Evolutionary conservation across 345 rosid species (phyloP).

Genomic region (Citrus trifoliata): DNA sequence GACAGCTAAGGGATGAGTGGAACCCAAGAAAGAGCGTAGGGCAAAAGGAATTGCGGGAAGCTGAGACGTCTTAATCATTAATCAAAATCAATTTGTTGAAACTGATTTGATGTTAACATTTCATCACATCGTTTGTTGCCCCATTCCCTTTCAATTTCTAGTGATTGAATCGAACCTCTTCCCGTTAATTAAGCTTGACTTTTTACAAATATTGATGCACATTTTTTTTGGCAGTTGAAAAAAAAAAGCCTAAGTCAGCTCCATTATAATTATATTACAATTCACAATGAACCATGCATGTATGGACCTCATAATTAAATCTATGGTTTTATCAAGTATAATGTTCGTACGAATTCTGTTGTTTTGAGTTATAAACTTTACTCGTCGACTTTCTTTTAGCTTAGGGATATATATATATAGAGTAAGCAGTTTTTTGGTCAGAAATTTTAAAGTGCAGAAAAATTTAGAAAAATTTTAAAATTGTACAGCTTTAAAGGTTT

Average conservation of each 20-base stretch:
- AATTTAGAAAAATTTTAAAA: accelerated
- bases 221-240: background rate
- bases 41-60: constrained; percentile 1
- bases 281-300: no score
- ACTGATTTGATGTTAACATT: background rate
- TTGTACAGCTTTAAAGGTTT: accelerated
- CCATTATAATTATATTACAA: background rate
- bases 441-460: accelerated
- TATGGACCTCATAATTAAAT: no score
- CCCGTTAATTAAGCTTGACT: no score
- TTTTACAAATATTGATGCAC: no score
- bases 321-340: no score
- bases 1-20: background rate
- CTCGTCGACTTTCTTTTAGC: no score
- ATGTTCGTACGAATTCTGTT: no score
- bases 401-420: no score
- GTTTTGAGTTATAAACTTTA: no score
- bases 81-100: background rate
- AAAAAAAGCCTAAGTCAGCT: background rate
- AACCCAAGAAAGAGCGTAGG: background rate
- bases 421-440: no score
- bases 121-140: background rate
- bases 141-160: no score
- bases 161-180: no score
- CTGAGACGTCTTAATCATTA: background rate